phyloP scores from a whole-genome alignment of 2,329 filamentous ascomycete genomes.

The Monosporascus cannonballus region DNA sequence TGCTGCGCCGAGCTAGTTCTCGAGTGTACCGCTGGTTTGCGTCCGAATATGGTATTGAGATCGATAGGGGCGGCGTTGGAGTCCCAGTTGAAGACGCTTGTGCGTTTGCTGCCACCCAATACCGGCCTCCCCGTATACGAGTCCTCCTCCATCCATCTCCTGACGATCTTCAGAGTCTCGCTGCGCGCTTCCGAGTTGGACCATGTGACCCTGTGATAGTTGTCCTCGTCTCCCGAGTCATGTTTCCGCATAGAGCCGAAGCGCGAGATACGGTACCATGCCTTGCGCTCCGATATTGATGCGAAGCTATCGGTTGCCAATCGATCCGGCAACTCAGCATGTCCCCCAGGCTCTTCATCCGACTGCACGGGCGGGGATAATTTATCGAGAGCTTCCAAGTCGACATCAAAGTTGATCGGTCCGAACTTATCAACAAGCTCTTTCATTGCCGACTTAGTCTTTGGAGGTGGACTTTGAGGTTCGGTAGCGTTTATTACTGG shows the following conservation, averaged over 20 bases:
- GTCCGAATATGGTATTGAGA: slow-evolving; percentile 39
- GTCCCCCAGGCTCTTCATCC: slow-evolving; percentile 1
- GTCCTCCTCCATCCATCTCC: slow-evolving; percentile 62
- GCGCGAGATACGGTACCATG: slow-evolving; percentile 60
- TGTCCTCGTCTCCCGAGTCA: slow-evolving; percentile 50
- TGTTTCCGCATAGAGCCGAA: slow-evolving; percentile 53
- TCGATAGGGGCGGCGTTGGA: slow-evolving; percentile 43
- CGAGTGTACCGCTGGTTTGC: slow-evolving; percentile 22
- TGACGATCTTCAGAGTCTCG: slow-evolving; percentile 52
- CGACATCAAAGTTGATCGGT: slow-evolving; percentile 15
- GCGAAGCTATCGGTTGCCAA: slow-evolving; percentile 47
- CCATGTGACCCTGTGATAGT: slow-evolving; percentile 56
- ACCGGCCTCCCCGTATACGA: slow-evolving; percentile 46
- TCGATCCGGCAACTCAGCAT: slow-evolving; percentile 36
- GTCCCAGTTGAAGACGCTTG: slow-evolving; percentile 57
- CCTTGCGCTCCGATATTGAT: slow-evolving; percentile 51
- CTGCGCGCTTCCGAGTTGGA: slow-evolving; percentile 44
- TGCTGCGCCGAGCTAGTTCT: slow-evolving; percentile 20
- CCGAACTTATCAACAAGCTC: slow-evolving; percentile 24
- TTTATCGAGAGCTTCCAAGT: slow-evolving; percentile 17
- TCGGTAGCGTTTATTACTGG: not conserved
- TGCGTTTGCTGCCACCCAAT: slow-evolving; percentile 37
- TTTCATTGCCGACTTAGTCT: slow-evolving; percentile 6
- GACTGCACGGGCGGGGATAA: slow-evolving; percentile 25
- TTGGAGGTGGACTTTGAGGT: not conserved